Evolutionary conservation across 140 eudicot genomes (phyloP), one percentile per base, ranked within the genome.

Genomic region (Erigeron philadelphicus): DNA sequence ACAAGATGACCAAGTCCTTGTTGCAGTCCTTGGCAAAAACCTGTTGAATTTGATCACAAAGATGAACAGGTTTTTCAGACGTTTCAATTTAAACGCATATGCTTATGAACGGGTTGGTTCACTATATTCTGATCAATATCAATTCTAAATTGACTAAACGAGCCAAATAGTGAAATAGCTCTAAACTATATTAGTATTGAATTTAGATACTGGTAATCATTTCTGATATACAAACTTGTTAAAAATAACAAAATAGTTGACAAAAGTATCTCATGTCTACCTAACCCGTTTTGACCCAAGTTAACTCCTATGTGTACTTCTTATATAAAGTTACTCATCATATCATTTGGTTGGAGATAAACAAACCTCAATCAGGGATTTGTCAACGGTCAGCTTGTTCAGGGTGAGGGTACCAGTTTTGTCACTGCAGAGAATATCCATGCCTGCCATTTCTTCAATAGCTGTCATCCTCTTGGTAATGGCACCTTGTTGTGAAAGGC

Each of bases 401-500:
- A 87, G 95, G 19, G 95, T 90, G 45, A 90, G 89, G 48, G 97
- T 90, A 3, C 92, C 97, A 0, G 92, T 87, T 70, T 83, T 90
- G 68, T 90, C 97, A 53, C 91, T 86, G 61, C 96, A 89, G n/a
- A 89, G 87, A 23, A 86, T 82, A 75, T 88, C 96, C 96, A 86
- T 91, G 16, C 95, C 96, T 23, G 97, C 96, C 91, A 91, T 85
- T 67, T 88, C 97, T 78, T 91, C 95, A 48, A 90, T 89, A 50
- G 96, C 96, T 8, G 96, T 89, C 96, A 89, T 89, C 73, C 96
- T 83, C 84, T 87, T 90, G 70, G 97, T 90, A 71, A 90, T 90
- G 53, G 95, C 97, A 53, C 97, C 97, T 74, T 89, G 94, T 52
- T 89, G 71, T 1, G 96, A 76, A 23, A 89, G 94, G 15, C 88